Evolutionary conservation across 306 rosid genomes (phyloP).

Genomic region (Vicia faba): DNA sequence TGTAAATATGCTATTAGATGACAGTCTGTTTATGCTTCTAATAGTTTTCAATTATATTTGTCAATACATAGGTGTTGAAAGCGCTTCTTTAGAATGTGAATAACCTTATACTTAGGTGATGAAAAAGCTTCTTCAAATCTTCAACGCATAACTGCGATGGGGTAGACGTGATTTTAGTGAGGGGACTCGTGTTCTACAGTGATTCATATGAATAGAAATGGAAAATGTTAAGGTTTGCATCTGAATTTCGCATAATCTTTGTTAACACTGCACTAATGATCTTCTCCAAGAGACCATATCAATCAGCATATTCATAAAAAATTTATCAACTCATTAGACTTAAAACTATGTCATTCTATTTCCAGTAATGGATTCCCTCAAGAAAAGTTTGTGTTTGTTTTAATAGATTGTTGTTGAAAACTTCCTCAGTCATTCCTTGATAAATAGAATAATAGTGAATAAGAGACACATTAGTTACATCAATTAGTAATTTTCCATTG

Average conservation of each 20-base stretch:
- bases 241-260: constrained; percentile 61
- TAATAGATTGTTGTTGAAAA: constrained; percentile 58
- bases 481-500: constrained; percentile 53
- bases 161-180: too few species aligned
- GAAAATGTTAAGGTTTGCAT: constrained; percentile 37
- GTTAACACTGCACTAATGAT: too few species aligned
- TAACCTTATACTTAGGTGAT: constrained; percentile 46
- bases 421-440: constrained; percentile 69
- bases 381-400: constrained; percentile 62
- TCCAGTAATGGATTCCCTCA: constrained; percentile 57
- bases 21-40: constrained; percentile 13
- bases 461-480: constrained; percentile 58
- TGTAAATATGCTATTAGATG: constrained; percentile 10
- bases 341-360: too few species aligned
- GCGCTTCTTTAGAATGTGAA: constrained; percentile 49
- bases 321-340: too few species aligned
- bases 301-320: too few species aligned
- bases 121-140: too few species aligned
- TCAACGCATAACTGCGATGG: too few species aligned
- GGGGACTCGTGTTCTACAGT: too few species aligned
- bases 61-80: constrained; percentile 66
- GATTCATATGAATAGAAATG: too few species aligned
- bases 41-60: constrained; percentile 23
- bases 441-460: constrained; percentile 64
- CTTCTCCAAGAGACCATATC: too few species aligned